These are phyloP conservation scores for Singerocomus rubriflavus DNA, from an alignment of 1,284 basidiomycete genomes.

Conservation along the genomic window DNA sequence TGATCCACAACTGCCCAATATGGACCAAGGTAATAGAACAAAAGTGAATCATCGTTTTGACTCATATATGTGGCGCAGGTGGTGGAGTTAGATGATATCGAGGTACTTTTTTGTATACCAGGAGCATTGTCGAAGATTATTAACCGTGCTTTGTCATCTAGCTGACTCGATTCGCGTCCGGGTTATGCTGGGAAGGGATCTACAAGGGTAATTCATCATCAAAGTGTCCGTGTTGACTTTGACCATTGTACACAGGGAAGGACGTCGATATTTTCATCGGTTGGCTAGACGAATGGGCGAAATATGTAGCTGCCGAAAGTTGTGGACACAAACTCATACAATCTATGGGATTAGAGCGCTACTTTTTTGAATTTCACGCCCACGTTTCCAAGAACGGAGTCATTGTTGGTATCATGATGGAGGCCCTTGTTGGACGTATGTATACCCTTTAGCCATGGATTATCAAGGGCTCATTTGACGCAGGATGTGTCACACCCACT, in stretches of 20 bases:
- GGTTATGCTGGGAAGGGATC: slow-evolving; percentile 30
- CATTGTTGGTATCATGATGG: slow-evolving; percentile 45
- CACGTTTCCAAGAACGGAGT: slow-evolving; percentile 42
- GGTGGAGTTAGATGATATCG: slow-evolving; percentile 33
- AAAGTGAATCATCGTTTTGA: slow-evolving; percentile 5
- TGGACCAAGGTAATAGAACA: slow-evolving; percentile 31
- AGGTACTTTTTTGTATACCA: slow-evolving; percentile 15
- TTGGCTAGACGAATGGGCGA: slow-evolving; percentile 30
- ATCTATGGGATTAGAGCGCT: slow-evolving; percentile 33
- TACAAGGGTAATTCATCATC: slow-evolving; percentile 23
- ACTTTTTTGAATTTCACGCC: slow-evolving; percentile 44
- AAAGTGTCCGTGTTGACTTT: neutral
- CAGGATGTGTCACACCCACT: slow-evolving; percentile 25
- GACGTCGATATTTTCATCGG: slow-evolving; percentile 38
- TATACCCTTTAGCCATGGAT: neutral
- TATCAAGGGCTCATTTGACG: slow-evolving; percentile 12
- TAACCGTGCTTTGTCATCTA: slow-evolving; percentile 4
- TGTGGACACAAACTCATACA: slow-evolving; percentile 34
- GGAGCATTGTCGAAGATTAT: neutral
- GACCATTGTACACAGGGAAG: slow-evolving; percentile 15
- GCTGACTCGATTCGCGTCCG: slow-evolving; percentile 27
- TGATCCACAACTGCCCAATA: slow-evolving; percentile 38
- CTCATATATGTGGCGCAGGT: slow-evolving; percentile 19
- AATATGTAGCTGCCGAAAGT: slow-evolving; percentile 36
- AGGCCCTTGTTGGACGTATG: slow-evolving; percentile 41